A percentile compares a stretch with the other conserved stretches of the same genome.
Conservation (phyloP, 768 basidiomycete genomes). For the Guyanaporus albipodus region DNA sequence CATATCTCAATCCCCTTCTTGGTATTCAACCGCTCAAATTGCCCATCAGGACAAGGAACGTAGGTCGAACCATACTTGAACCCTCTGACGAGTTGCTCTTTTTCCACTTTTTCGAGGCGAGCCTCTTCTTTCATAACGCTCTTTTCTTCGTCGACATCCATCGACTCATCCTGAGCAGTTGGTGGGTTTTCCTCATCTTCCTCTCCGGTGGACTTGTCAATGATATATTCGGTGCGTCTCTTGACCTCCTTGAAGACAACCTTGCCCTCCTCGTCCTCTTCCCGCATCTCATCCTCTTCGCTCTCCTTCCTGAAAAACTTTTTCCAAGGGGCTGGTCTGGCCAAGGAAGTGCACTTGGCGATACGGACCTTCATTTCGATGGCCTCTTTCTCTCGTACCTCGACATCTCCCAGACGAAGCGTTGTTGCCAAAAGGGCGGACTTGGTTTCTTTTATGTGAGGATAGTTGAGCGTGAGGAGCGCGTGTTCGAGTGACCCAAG, state of each 20-base stretch:
- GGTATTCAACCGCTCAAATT: conserved; percentile 70
- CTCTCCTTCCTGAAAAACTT: conserved; percentile 37
- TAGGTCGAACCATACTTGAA: conserved; percentile 91
- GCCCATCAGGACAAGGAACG: conserved; percentile 81
- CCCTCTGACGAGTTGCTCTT: conserved; percentile 73
- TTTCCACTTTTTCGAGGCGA: conserved; percentile 57
- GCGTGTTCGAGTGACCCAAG: conserved; percentile 30
- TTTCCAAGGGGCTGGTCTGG: conserved; percentile 73
- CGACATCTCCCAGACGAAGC: conserved; percentile 76
- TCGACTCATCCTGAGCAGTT: conserved; percentile 13
- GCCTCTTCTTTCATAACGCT: conserved; percentile 34
- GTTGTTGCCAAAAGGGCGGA: conserved; percentile 62
- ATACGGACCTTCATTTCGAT: conserved; percentile 70
- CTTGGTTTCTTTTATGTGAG: conserved; percentile 64
- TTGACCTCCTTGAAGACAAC: conserved; percentile 38
- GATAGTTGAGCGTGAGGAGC: conserved; percentile 32
- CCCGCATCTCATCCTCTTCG: conserved; percentile 26
- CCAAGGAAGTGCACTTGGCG: conserved; percentile 74
- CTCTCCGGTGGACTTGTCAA: conserved; percentile 44
- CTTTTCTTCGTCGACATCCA: conserved; percentile 29
- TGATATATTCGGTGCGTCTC: conserved; percentile 52
- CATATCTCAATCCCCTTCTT: conserved; percentile 84
- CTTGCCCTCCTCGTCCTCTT: conserved; percentile 28
- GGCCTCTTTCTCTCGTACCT: conserved; percentile 62
- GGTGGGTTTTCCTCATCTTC: conserved; percentile 25